phyloP scores from a whole-genome alignment of 2,329 filamentous ascomycete species.

The Colletotrichum sp. region DNA sequence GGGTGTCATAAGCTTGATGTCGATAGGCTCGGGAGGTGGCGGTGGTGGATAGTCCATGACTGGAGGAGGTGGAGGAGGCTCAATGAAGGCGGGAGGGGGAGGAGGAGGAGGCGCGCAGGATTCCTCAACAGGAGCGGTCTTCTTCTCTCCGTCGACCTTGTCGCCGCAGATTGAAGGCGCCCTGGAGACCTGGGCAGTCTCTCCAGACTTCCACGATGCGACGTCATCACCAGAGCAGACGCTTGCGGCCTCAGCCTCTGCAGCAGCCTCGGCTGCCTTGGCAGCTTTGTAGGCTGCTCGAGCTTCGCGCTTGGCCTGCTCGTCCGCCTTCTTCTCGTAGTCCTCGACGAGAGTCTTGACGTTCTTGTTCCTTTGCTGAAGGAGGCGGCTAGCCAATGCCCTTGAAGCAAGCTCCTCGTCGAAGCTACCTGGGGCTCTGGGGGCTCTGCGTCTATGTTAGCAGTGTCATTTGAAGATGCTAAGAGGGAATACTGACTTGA shows the following conservation, averaged over 20 bases:
- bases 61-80: neutral
- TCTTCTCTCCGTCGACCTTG: neutral
- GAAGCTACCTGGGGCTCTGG: slow-evolving; percentile 6
- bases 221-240: neutral
- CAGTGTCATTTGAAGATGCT: accelerated
- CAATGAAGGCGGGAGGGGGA: neutral
- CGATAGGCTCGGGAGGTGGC: neutral
- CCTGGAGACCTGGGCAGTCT: neutral
- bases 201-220: slow-evolving; percentile 11
- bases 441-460: neutral
- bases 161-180: neutral
- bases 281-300: neutral
- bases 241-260: neutral
- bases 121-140: neutral
- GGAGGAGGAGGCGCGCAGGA: neutral
- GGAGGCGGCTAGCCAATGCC: slow-evolving; percentile 2
- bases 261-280: neutral
- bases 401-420: slow-evolving; percentile 14
- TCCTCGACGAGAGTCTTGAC: neutral
- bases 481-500: neutral
- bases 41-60: neutral
- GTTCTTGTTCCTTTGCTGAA: neutral
- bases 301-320: neutral
- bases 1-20: neutral
- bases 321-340: neutral